Evolutionary conservation across 495 filamentous ascomycete genomes (phyloP), one percentile per base, ranked within the genome.

Genomic region (Astrocystis sublimbata): DNA sequence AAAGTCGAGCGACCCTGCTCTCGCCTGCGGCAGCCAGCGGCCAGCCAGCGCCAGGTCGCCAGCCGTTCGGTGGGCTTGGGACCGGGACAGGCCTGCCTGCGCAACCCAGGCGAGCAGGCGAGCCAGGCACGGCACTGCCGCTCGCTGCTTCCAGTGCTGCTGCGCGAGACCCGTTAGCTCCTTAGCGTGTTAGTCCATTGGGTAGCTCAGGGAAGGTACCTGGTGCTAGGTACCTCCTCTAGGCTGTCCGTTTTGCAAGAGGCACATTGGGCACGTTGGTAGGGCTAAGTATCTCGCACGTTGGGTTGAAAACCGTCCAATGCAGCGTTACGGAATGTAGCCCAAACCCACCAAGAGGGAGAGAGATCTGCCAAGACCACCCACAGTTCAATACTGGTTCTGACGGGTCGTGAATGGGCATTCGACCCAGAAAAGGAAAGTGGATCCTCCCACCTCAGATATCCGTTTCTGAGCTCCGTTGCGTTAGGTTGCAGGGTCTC

Each of bases 41-140:
- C 31, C 30, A 26, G 19, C n/a, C 40, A 61, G 58, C n/a, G n/a
- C 59, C 23, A 53, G 53, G 64, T 60, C 65, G 61, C 58, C 64
- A 67, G 68, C 65, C 65, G 57, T 43, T 53, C 57, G 65, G 69
- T 59, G 61, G 59, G 54, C 60, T 60, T 49, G 41, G 61, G 41
- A 24, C 17, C 38, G 30, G n/a, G n/a, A n/a, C n/a, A n/a, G n/a
- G n/a, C n/a, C n/a, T n/a, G n/a, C n/a, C n/a, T n/a, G n/a, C n/a
- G n/a, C n/a, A n/a, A n/a, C n/a, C n/a, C n/a, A 6, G 47, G n/a
- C 12, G 42, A 9, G 45, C 2, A 24, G 8, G 21, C 6, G 45
- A 47, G 45, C 24, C 45, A 26, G 13, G 45, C 45, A 28, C 6
- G n/a, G n/a, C n/a, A n/a, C n/a, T n/a, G n/a, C 51, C 21, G 33